phyloP scores from a whole-genome alignment of 2,329 filamentous ascomycete species.

The Ilyonectria destructans region DNA sequence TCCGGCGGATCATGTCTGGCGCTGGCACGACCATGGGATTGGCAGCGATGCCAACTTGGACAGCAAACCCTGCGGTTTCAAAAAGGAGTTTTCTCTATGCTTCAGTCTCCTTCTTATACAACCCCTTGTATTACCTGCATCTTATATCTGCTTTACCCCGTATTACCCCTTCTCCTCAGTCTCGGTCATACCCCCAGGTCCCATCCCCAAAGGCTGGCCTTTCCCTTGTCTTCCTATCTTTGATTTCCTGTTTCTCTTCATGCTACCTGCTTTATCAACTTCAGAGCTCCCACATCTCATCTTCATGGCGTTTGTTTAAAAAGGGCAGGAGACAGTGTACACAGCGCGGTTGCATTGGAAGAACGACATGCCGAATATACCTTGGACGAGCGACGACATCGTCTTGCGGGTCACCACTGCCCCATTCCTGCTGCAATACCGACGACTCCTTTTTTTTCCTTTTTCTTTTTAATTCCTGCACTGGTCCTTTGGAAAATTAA shows the following conservation, averaged over 20 bases:
- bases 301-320: conserved; percentile 38
- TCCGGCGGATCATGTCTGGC: conserved; percentile 8
- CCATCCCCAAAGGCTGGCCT: conserved; percentile 36
- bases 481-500: conserved; percentile 39
- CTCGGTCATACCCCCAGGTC: conserved; percentile 36
- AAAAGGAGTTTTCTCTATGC: conserved; percentile 13
- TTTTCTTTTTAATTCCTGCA: conserved; percentile 19
- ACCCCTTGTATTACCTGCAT: conserved; percentile 41
- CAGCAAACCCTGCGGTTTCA: conserved; percentile 22
- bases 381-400: conserved; percentile 12
- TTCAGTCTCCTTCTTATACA: conserved; percentile 38
- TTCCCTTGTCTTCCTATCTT: conserved; percentile 11
- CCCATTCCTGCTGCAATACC: neutral
- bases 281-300: conserved; percentile 27
- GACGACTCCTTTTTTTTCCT: conserved; percentile 13
- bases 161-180: conserved; percentile 26
- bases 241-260: conserved; percentile 5
- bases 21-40: conserved; percentile 12
- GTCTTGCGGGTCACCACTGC: conserved; percentile 5
- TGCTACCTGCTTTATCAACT: conserved; percentile 26
- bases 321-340: conserved; percentile 16
- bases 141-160: conserved; percentile 32
- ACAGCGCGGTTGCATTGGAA: conserved; percentile 23
- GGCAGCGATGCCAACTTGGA: conserved; percentile 16
- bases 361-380: conserved; percentile 15